Base-by-base conservation (phyloP, 139 green algal genomes). In the Chlamydomonas incerta region DNA sequence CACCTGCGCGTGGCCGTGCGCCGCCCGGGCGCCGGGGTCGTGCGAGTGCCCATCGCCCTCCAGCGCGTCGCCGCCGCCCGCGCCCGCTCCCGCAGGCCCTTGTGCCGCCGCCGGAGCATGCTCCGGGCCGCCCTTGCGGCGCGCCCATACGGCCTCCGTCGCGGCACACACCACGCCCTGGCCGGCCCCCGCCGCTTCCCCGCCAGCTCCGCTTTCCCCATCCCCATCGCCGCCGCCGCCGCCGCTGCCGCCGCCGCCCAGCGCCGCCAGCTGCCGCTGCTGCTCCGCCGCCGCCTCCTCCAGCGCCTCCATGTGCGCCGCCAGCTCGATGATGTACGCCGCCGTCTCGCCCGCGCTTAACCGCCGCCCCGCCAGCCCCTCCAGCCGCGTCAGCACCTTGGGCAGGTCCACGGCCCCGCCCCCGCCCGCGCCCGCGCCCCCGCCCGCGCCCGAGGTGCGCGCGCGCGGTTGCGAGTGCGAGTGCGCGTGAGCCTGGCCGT, bases 261-360 rank as follows among this genome's bases (percentile, higher is more conserved):
- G 34, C 41, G 29, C 63, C 28, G 28, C 76, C 63, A 57, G 55
- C 3, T 33, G 37, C 66, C 20, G 47, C 79, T 85, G 69, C 79
- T 31, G 21, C 13, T 3, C 46, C 65, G 29, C 23, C 47, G 76
- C 31, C 50, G 13, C 65, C 31, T 37, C 60, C 47, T 85, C 79
- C 66, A 85, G 34, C 46, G 46, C 47, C 31, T 85, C 79, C 79
- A 85, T 85, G 47, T 75, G 65, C 15, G 47, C 79, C 11, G 79
- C 79, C 47, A 85, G 66, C 50, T 85, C 79, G 1, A 75, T 18
- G 20, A 85, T 85, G 50, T 85, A 68, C 1, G 79, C 79, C 3
- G 79, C 79, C 10, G 79, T 85, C 79, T 85, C 79, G 47, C 79
- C 79, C 0, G 79, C 37, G 23, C 79, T 33, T n/a, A 85, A 47